These are phyloP conservation scores for Trypethelium eluteriae DNA, from an alignment of 495 filamentous ascomycete genomes.

Conservation along the genomic window DNA sequence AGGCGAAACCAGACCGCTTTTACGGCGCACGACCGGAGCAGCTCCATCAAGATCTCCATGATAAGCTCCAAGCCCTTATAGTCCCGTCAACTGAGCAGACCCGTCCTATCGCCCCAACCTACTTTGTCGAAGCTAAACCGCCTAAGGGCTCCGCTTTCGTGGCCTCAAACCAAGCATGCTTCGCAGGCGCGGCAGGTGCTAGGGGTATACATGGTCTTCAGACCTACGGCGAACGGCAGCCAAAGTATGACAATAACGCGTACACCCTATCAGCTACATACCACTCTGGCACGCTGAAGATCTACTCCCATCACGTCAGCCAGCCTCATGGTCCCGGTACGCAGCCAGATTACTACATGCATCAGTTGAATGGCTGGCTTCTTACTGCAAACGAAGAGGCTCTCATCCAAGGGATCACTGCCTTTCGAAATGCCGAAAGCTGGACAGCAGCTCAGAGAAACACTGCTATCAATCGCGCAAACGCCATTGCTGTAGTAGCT, in stretches of 20 bases:
- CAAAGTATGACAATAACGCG: slow-evolving; percentile 39
- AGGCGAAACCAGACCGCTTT: slow-evolving; percentile 34
- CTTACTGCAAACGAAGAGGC: slow-evolving; percentile 3
- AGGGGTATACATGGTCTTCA: slow-evolving; percentile 41
- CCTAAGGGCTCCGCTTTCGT: slow-evolving; percentile 32
- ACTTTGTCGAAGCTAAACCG: slow-evolving; percentile 37
- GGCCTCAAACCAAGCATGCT: slow-evolving; percentile 37
- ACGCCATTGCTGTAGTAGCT: too few relatives aligned
- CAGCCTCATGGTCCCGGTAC: slow-evolving; percentile 28
- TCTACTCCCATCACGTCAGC: slow-evolving; percentile 30
- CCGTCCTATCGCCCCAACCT: slow-evolving; percentile 39
- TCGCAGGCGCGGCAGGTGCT: slow-evolving; percentile 41
- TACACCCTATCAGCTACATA: slow-evolving; percentile 41
- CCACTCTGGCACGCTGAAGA: slow-evolving; percentile 30
- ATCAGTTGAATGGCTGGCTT: slow-evolving; percentile 7
- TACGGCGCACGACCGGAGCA: slow-evolving; percentile 36
- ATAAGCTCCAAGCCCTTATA: slow-evolving; percentile 28
- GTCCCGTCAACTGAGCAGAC: slow-evolving; percentile 34
- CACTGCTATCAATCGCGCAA: not conserved
- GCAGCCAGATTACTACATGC: slow-evolving; percentile 41
- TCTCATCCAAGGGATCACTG: slow-evolving; percentile 11
- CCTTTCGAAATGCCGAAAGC: slow-evolving; percentile 5
- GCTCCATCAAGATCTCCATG: slow-evolving; percentile 24
- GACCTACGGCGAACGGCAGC: slow-evolving; percentile 36
- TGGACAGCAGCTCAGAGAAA: slow-evolving; percentile 5